Base-by-base conservation (phyloP, 768 basidiomycete genomes). In the Hemileccinum impolitum region DNA sequence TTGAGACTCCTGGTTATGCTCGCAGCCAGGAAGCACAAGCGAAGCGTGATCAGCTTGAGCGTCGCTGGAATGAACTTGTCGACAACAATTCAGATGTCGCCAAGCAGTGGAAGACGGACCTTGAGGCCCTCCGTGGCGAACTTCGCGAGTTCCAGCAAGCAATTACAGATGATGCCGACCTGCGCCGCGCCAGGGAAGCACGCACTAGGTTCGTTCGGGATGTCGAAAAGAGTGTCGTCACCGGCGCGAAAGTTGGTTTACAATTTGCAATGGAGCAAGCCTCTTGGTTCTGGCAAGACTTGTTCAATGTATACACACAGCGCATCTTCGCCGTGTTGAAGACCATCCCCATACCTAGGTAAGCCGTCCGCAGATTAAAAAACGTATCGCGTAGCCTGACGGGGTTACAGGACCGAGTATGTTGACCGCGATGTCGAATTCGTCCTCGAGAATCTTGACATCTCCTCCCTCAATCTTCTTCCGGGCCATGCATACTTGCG, bases 231-330 rank as follows among this genome's bases (percentile, higher is more conserved):
- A 75, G 72, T 70, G 40, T 70, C 58, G 18, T 66, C 66, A 21
- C 31, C 61, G 73, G 52, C 66, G 74, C 8, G 54, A 70, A 55
- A 69, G 35, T 70, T 0, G 74, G 76, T 6, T 38, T 82, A 38
- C 75, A 82, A 59, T 75, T 74, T 10, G 75, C 77, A 4, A 59
- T 84, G 53, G 82, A 85, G 46, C 77, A 82, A 39, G 76, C 78
- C 6, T 76, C 82, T 1, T 89, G 87, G 87, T 79, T 88, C 68
- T 87, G 84, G 84, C 78, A 84, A 62, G 91, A 94, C 52, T 51
- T 91, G 7, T 84, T 89, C 72, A 87, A 84, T 57, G 85, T 90
- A 14, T 91, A 90, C 59, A 63, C 87, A 1, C 90, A 89, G 14
- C 75, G 77, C 9, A 30, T 79, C 1, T 62, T 85, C 47, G 56